Evolutionary conservation across 768 basidiomycete species (phyloP).

Genomic region (Termitomyces sp.): DNA sequence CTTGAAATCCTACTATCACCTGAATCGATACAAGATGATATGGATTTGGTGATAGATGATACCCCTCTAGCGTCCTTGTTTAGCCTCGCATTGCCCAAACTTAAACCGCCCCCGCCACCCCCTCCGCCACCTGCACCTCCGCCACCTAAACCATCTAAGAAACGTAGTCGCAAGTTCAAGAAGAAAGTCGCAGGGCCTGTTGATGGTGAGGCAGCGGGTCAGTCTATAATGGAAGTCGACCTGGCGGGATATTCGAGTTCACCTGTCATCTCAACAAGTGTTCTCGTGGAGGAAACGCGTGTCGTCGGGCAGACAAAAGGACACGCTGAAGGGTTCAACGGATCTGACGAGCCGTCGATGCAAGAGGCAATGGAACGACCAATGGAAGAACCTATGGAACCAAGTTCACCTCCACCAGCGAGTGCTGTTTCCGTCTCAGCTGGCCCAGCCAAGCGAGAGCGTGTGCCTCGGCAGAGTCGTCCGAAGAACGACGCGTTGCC

Average conservation of each 20-base stretch:
- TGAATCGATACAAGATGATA: slow-evolving; percentile 45
- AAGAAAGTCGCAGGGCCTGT: slow-evolving; percentile 11
- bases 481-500: slow-evolving; percentile 34
- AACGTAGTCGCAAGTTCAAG: slow-evolving; percentile 33
- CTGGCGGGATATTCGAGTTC: neutral
- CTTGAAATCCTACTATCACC: slow-evolving; percentile 51
- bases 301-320: neutral
- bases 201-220: neutral
- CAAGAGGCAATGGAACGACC: neutral
- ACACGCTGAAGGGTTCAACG: slow-evolving; percentile 4
- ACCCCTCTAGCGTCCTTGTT: slow-evolving; percentile 66
- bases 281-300: slow-evolving; percentile 2
- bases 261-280: slow-evolving; percentile 10
- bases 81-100: slow-evolving; percentile 54
- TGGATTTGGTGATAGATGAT: slow-evolving; percentile 48
- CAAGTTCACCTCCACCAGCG: slow-evolving; percentile 38
- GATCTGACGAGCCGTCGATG: too few relatives aligned
- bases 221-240: neutral
- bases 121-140: slow-evolving; percentile 35
- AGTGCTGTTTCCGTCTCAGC: slow-evolving; percentile 31
- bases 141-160: slow-evolving; percentile 32
- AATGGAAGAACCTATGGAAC: neutral
- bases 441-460: slow-evolving; percentile 20
- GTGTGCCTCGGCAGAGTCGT: slow-evolving; percentile 4
- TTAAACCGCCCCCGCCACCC: slow-evolving; percentile 57